Evolutionary conservation across 257 asterid species (phyloP).

Genomic region (Salvia hispanica): DNA sequence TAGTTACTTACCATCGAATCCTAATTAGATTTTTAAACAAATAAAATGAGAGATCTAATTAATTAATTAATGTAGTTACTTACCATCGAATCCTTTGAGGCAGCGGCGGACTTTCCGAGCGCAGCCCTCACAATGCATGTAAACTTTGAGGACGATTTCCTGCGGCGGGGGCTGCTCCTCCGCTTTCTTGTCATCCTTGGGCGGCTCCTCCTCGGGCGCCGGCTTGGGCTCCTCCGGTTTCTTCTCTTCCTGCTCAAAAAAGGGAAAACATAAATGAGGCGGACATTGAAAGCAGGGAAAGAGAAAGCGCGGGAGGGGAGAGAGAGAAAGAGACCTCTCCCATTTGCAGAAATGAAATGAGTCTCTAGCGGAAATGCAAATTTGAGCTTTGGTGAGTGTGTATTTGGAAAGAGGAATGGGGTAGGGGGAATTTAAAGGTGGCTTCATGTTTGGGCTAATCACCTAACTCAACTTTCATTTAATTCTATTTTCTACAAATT

Average conservation of each 20-base stretch:
- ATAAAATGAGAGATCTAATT: background rate
- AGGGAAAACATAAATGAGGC: background rate
- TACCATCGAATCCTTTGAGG: constrained; percentile 90
- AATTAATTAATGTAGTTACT: too few relatives aligned
- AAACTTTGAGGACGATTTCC: constrained; percentile 73
- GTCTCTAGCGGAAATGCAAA: constrained; percentile 14
- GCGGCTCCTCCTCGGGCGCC: constrained; percentile 42
- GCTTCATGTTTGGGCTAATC: too few relatives aligned
- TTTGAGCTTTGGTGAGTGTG: constrained; percentile 26
- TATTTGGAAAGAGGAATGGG: background rate
- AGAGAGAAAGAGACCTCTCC: constrained; percentile 42
- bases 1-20: too few relatives aligned
- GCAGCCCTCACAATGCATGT: constrained; percentile 99
- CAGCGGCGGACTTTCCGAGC: constrained; percentile 89
- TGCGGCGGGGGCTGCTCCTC: too few relatives aligned
- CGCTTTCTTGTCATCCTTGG: too few relatives aligned
- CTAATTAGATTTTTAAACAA: too few relatives aligned
- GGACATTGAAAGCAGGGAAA: background rate
- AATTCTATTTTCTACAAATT: too few relatives aligned
- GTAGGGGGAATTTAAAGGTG: too few relatives aligned
- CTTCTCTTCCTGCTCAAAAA: constrained; percentile 45
- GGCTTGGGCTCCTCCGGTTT: constrained; percentile 42
- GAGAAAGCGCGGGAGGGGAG: background rate
- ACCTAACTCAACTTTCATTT: too few relatives aligned
- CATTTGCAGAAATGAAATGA: constrained; percentile 32